phyloP scores from a whole-genome alignment of 331 rosid species.

The Spiraea crenata region DNA sequence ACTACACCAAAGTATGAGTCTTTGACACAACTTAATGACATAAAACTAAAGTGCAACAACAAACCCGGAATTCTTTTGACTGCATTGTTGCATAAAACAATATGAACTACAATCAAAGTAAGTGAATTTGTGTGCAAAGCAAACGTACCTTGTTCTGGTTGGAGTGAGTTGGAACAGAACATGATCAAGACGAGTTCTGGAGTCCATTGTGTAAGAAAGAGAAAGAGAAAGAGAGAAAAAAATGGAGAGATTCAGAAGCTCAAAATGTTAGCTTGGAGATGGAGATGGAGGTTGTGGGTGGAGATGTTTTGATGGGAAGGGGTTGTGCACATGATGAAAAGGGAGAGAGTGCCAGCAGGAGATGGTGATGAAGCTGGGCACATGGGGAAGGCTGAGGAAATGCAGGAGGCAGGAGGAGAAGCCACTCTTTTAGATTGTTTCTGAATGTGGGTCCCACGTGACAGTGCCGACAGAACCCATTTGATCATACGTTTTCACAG shows the following conservation, averaged over 20 bases:
- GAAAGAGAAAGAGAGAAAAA: slow-evolving; percentile 12
- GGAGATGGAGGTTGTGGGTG: slow-evolving; percentile 6
- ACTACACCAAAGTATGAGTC: too few species aligned
- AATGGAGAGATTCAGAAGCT: slow-evolving; percentile 22
- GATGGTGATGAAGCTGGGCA: slow-evolving; percentile 48
- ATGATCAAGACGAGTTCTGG: slow-evolving; percentile 72
- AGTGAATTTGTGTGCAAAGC: not conserved
- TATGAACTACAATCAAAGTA: not conserved
- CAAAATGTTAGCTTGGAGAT: slow-evolving; percentile 23
- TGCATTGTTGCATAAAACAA: not conserved
- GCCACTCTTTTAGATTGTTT: slow-evolving; percentile 30
- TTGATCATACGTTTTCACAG: not conserved
- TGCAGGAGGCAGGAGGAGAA: slow-evolving; percentile 7
- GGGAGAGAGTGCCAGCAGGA: slow-evolving; percentile 41
- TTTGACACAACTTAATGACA: not conserved
- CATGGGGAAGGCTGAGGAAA: slow-evolving; percentile 35
- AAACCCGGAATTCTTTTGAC: not conserved
- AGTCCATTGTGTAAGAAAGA: slow-evolving; percentile 56
- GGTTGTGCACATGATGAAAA: slow-evolving; percentile 42
- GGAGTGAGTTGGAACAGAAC: slow-evolving; percentile 98
- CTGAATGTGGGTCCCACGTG: slow-evolving; percentile 57
- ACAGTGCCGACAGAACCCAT: slow-evolving; percentile 40
- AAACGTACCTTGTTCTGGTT: slow-evolving; percentile 79
- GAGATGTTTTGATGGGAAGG: slow-evolving; percentile 5
- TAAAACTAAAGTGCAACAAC: slow-evolving; percentile 2